Evolutionary conservation across 495 filamentous ascomycete species (phyloP).

Genomic region (Annulohypoxylon stygium): DNA sequence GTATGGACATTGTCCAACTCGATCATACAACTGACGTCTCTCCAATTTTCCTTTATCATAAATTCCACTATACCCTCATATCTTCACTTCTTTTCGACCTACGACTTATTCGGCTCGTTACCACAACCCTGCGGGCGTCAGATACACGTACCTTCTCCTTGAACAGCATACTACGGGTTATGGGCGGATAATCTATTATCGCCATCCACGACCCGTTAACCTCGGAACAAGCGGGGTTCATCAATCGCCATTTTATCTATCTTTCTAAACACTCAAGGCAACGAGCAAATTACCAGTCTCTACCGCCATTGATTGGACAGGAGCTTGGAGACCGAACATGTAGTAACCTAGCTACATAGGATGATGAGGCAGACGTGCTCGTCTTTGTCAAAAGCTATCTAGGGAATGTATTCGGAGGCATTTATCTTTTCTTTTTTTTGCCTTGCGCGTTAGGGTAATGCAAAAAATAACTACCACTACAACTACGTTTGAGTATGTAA

Average conservation of each 20-base stretch:
- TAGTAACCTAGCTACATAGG: conserved; percentile 1
- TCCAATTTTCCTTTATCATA: conserved; percentile 28
- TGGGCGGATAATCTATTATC: conserved; percentile 1
- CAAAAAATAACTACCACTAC: neutral
- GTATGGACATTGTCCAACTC: conserved; percentile 16
- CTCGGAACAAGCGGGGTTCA: conserved; percentile 9
- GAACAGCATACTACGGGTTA: conserved; percentile 20
- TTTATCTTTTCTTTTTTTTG: neutral
- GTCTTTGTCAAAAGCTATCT: conserved; percentile 13
- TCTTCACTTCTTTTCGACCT: conserved; percentile 38
- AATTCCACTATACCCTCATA: conserved; percentile 42
- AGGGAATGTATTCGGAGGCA: conserved; percentile 23
- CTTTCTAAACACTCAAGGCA: conserved; percentile 20
- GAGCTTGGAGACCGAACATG: conserved; percentile 36
- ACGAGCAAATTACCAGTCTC: conserved; percentile 36
- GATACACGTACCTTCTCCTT: conserved; percentile 24
- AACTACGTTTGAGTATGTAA: neutral
- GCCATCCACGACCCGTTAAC: neutral
- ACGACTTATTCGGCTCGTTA: conserved; percentile 19
- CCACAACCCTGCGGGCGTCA: conserved; percentile 5
- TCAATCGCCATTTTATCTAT: neutral
- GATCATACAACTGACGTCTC: conserved; percentile 16
- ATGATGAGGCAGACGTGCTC: neutral
- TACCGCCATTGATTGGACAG: conserved; percentile 46
- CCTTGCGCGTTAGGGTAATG: conserved; percentile 26